A percentile compares a stretch with the other conserved stretches of the same genome.
Conservation (phyloP, 208 protist species). For the Novymonas esmeraldas region DNA sequence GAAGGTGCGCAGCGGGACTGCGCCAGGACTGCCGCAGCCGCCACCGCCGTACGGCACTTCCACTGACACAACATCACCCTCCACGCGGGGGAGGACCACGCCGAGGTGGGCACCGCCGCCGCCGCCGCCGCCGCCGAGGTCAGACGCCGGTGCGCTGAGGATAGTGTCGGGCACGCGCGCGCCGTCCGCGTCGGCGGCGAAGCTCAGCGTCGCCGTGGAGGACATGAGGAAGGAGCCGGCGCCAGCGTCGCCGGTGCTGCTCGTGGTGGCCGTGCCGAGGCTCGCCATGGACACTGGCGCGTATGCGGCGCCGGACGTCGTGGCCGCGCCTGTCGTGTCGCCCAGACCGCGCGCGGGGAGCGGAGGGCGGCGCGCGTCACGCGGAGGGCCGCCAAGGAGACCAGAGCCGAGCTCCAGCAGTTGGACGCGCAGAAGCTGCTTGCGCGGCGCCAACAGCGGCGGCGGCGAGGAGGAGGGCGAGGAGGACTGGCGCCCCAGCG, state of each 20-base stretch:
- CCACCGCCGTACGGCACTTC: constrained; percentile 33
- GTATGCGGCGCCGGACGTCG: too few species aligned
- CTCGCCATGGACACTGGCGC: constrained; percentile 18
- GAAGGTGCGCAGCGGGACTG: constrained; percentile 62
- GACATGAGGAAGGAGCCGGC: constrained; percentile 20
- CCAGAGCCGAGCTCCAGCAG: constrained; percentile 28
- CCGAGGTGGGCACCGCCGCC: constrained; percentile 36
- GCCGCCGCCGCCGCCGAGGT: background rate
- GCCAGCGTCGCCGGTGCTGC: too few species aligned
- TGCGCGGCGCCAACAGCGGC: background rate
- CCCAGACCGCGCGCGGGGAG: background rate
- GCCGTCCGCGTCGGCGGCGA: background rate
- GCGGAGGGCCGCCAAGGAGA: constrained; percentile 14
- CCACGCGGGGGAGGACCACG: constrained; percentile 66
- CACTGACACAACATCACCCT: constrained; percentile 60
- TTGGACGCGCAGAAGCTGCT: constrained; percentile 25
- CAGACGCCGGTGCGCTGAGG: background rate
- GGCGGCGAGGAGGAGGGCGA: background rate
- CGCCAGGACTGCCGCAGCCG: background rate
- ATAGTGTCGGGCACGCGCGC: background rate
- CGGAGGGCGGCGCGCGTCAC: constrained; percentile 12
- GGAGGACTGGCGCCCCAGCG: constrained; percentile 16
- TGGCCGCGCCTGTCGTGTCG: background rate
- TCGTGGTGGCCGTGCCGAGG: constrained; percentile 13
- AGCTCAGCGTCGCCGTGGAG: too few species aligned